Evolutionary conservation across 176 grass and related monocot genomes (phyloP).

Genomic region (Metroxylon sagu): DNA sequence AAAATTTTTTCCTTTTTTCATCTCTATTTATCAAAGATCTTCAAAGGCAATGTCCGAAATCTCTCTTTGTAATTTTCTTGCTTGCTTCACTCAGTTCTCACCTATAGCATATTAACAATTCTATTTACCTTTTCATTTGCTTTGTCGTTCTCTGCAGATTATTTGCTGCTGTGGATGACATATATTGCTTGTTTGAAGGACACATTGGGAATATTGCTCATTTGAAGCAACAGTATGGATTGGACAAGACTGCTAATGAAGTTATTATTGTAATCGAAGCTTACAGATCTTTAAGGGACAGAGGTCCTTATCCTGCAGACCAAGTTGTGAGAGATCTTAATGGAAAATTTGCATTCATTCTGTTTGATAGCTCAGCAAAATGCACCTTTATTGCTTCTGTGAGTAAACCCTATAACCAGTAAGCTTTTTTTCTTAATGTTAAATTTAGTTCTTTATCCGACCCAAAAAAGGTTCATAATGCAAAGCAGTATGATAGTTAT

Average conservation of each 20-base stretch:
- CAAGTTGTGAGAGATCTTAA: slow-evolving; percentile 55
- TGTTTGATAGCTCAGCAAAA: slow-evolving; percentile 58
- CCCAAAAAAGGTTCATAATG: too few species aligned
- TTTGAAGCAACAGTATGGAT: slow-evolving; percentile 79
- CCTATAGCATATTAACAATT: too few species aligned
- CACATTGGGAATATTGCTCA: slow-evolving; percentile 43
- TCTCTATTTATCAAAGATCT: too few species aligned
- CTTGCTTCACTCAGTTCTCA: too few species aligned
- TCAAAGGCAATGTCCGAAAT: too few species aligned
- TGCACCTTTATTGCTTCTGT: slow-evolving; percentile 60
- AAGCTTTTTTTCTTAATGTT: too few species aligned
- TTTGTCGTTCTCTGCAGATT: slow-evolving; percentile 22
- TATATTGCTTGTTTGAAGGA: slow-evolving; percentile 73
- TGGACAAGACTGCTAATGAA: slow-evolving; percentile 51
- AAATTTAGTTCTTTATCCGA: too few species aligned
- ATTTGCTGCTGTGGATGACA: slow-evolving; percentile 46
- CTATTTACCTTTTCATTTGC: too few species aligned
- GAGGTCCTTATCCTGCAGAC: slow-evolving; percentile 72
- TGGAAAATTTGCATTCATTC: slow-evolving; percentile 62
- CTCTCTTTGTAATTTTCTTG: too few species aligned
- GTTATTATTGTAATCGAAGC: slow-evolving; percentile 70
- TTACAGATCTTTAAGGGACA: slow-evolving; percentile 73
- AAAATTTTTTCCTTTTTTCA: too few species aligned
- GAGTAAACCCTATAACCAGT: slow-evolving; percentile 15
- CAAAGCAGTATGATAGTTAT: too few species aligned